Percentiles rank a stretch among this genome's conserved stretches.
Evolutionary conservation across 345 rosid genomes (phyloP).

Genomic region (Syzygium aqueum): DNA sequence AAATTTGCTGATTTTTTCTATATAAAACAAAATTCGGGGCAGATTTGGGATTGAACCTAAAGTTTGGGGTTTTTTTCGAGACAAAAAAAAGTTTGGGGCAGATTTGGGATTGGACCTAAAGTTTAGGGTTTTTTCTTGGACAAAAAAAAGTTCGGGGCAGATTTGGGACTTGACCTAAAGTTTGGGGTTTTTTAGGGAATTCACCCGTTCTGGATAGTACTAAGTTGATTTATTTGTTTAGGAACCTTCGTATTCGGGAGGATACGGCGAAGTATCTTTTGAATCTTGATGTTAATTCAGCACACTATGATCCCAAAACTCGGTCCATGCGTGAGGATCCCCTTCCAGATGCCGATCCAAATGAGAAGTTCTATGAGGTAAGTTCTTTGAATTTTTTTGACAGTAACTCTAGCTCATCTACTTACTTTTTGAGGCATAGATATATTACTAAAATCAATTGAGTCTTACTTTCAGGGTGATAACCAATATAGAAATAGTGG

Average conservation of each 20-base stretch:
- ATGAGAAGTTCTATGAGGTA: conserved; percentile 61
- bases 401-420: background rate
- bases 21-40: no score
- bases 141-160: no score
- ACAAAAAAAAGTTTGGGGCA: no score
- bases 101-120: no score
- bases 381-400: conserved; percentile 3
- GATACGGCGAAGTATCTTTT: conserved; percentile 58
- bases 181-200: no score
- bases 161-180: no score
- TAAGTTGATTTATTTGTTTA: background rate
- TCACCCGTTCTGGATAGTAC: background rate
- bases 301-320: conserved; percentile 63
- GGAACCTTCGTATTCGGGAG: conserved; percentile 44
- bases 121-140: no score
- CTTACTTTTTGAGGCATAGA: background rate
- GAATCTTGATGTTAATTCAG: conserved; percentile 64
- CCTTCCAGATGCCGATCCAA: conserved; percentile 74
- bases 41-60: no score
- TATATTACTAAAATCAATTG: background rate
- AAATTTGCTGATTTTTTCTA: no score
- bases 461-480: conserved; percentile 35
- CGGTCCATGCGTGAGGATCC: conserved; percentile 85
- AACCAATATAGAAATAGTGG: conserved; percentile 62
- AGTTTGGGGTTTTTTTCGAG: no score